These are phyloP conservation scores for Chrysoporthe austroafricana DNA, from an alignment of 2,329 filamentous ascomycete species.

Conservation along the genomic window DNA sequence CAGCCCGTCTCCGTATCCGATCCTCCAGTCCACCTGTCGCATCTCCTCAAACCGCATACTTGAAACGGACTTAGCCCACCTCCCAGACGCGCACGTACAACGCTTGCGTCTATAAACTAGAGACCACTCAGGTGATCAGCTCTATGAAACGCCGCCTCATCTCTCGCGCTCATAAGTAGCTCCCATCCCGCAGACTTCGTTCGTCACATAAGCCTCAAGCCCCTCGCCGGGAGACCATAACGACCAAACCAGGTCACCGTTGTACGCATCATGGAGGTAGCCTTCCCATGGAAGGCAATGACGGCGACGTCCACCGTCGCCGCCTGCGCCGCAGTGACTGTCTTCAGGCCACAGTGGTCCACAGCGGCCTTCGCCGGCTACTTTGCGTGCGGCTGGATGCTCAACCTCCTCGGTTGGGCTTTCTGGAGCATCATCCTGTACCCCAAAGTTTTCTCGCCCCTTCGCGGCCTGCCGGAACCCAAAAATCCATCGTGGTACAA, in stretches of 20 bases:
- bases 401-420: conserved; percentile 41
- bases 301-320: conserved; percentile 36
- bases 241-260: background rate
- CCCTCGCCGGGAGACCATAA: background rate
- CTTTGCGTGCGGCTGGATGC: conserved; percentile 43
- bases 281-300: conserved; percentile 36
- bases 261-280: conserved; percentile 25
- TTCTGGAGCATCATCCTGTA: conserved; percentile 52
- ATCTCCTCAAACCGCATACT: background rate
- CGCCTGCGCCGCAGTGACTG: conserved; percentile 39
- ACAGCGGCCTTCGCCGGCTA: conserved; percentile 36
- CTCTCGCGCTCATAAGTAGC: too few species aligned
- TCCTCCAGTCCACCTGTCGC: background rate
- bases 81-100: too few species aligned
- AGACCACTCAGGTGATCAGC: too few species aligned
- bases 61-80: too few species aligned
- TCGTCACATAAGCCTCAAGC: too few species aligned
- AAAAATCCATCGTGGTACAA: conserved; percentile 48
- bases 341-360: conserved; percentile 37
- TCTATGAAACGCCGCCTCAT: too few species aligned
- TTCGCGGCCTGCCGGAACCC: conserved; percentile 53
- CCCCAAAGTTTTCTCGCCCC: conserved; percentile 54
- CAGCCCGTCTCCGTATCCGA: background rate
- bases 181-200: too few species aligned
- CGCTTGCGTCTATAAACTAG: too few species aligned